Conservation (phyloP, 1,284 basidiomycete species). For the Ceratobasidium sp. region DNA sequence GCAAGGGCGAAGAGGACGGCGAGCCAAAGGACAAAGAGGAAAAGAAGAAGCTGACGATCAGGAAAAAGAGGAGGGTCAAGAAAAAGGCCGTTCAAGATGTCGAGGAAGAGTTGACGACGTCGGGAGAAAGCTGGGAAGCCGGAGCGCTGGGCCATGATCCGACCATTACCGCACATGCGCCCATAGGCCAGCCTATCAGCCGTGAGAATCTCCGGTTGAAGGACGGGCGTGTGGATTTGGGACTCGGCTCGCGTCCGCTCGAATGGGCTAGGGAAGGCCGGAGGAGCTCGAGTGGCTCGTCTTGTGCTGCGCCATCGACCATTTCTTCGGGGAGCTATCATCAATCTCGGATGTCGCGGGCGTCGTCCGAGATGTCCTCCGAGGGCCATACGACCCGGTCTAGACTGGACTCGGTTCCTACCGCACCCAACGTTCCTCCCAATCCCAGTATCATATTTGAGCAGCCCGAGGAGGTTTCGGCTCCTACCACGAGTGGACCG, state of each 20-base stretch:
- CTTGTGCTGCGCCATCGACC: constrained; percentile 62
- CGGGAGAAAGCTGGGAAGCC: constrained; percentile 47
- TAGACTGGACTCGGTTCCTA: constrained; percentile 56
- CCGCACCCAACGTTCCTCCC: not conserved
- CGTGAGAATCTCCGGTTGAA: constrained; percentile 27
- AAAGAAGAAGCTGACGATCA: constrained; percentile 42
- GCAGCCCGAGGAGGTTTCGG: not conserved
- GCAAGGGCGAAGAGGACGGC: constrained; percentile 54
- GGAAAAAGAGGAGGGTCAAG: constrained; percentile 44
- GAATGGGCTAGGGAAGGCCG: constrained; percentile 48
- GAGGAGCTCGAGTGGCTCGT: constrained; percentile 65
- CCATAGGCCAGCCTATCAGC: constrained; percentile 12
- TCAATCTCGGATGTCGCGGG: constrained; percentile 15
- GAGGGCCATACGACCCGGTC: constrained; percentile 61
- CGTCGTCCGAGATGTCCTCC: constrained; percentile 46
- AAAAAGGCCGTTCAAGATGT: constrained; percentile 28
- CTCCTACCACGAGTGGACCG: not conserved
- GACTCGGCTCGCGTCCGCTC: constrained; percentile 44
- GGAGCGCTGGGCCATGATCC: constrained; percentile 12
- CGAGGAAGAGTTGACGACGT: constrained; percentile 36
- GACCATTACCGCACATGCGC: not conserved
- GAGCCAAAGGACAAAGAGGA: constrained; percentile 43
- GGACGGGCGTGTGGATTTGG: constrained; percentile 49
- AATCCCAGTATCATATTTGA: constrained; percentile 7
- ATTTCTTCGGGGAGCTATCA: constrained; percentile 46